Evolutionary conservation across 1,284 basidiomycete species (phyloP), one percentile per base, ranked within the genome.

Genomic region (Pterula multifida): DNA sequence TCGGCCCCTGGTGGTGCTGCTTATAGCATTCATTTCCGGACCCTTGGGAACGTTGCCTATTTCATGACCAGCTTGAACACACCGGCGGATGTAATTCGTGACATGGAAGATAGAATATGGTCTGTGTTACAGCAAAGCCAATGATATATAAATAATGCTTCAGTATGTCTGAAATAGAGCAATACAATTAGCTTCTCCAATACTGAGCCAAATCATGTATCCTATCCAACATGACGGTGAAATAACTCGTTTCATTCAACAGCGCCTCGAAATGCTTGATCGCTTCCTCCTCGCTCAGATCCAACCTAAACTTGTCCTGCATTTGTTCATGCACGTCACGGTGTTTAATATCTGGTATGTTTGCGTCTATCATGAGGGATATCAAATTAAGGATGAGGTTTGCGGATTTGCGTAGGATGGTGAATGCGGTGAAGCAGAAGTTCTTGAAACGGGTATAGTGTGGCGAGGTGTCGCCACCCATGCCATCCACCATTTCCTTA

Each of bases 401-500:
- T n/a, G 95, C 90, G 62, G 87, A 92, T 75, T 98, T 98, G 54
- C 96, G 79, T 50, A 99, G 75, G 59, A 90, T 91, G 51, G 86
- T 90, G 66, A 98, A 98, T 0, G 93, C 95, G 2, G 94, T 98
- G 64, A 94, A 93, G 65, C 92, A 96, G 56, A 96, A 85, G 55
- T 83, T 87, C 67, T 95, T 94, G 80, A 99, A 99, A 32, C 93
- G 84, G 23, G 81, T 78, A 64, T 98, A 96, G 63, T 96, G 92
- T 15, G 84, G 74, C 2, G 93, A 93, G 61, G 86, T 76, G n/a
- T 88, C 79, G 32, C 96, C 95, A 15, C 96, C 96, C 94, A 99
- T 97, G 4, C 89, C 94, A 61, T 99, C 96, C 0, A 98, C 92
- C 96, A 98, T 99, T 63, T 98, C 96, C 59, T 96, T 95, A 68